Evolutionary conservation across 148 eudicot genomes (phyloP).

Genomic region (Spergularia marina): DNA sequence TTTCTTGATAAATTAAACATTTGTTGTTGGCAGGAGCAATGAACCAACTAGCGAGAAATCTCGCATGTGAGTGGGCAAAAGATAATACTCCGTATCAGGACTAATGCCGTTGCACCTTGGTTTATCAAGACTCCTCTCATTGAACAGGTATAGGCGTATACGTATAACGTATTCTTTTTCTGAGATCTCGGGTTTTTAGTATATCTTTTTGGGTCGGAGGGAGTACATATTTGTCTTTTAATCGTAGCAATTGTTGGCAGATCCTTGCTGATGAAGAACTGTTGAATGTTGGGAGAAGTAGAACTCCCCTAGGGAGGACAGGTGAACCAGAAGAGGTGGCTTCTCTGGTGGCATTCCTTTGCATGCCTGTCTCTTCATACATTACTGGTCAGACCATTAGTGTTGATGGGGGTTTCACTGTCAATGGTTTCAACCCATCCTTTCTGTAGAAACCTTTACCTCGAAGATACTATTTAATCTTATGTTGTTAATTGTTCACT

Average conservation of each 20-base stretch:
- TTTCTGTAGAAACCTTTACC: too few species aligned
- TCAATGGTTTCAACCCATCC: conserved; percentile 11
- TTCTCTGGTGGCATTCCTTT: conserved; percentile 16
- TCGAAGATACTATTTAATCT: too few species aligned
- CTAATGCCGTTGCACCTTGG: conserved; percentile 60
- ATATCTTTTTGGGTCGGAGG: not conserved
- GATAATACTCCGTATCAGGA: conserved; percentile 63
- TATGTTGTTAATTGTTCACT: too few species aligned
- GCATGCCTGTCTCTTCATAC: conserved; percentile 28
- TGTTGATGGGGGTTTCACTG: conserved; percentile 43
- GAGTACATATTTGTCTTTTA: not conserved
- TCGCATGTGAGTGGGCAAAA: conserved; percentile 75
- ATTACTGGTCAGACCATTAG: conserved; percentile 49
- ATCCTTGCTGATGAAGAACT: not conserved
- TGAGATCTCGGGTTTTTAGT: too few species aligned
- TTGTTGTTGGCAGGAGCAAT: conserved; percentile 21
- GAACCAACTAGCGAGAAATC: conserved; percentile 34
- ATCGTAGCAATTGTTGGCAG: not conserved
- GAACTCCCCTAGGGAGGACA: conserved; percentile 36
- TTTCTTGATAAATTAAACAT: too few species aligned
- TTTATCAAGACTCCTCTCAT: conserved; percentile 41
- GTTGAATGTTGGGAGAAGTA: conserved; percentile 10
- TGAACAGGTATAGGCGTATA: conserved; percentile 24
- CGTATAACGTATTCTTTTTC: too few species aligned
- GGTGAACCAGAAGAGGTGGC: conserved; percentile 36